Evolutionary conservation across 352 stramenopile genomes (phyloP).

Genomic region (Pythium volutum): DNA sequence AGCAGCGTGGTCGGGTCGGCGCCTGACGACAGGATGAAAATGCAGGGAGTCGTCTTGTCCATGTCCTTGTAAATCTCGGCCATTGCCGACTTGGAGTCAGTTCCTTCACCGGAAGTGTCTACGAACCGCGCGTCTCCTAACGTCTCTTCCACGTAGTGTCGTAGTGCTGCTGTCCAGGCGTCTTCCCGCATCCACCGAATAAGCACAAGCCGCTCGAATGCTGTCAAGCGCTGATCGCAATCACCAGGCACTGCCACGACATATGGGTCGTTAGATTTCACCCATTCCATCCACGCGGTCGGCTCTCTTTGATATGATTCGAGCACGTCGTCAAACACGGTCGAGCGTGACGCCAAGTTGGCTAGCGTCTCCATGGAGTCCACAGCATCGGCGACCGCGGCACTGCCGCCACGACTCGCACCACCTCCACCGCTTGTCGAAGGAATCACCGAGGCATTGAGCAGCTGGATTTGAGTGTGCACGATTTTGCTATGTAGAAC

Average conservation of each 20-base stretch:
- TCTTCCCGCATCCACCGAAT: conserved; percentile 63
- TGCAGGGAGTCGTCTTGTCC: conserved; percentile 55
- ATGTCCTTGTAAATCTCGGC: conserved; percentile 53
- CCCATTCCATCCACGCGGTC: conserved; percentile 40
- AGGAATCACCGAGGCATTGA: conserved; percentile 25
- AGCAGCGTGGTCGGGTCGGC: conserved; percentile 56
- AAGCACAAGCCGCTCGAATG: conserved; percentile 54
- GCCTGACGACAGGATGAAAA: conserved; percentile 77
- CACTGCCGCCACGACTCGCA: background rate
- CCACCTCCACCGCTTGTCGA: background rate
- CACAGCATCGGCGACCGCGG: background rate
- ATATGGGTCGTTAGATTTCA: conserved; percentile 38
- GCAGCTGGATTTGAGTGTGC: conserved; percentile 30
- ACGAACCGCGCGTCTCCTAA: conserved; percentile 32
- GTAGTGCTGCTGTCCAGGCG: conserved; percentile 32
- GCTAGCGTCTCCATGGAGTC: conserved; percentile 29
- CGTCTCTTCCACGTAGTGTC: conserved; percentile 37
- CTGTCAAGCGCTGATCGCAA: conserved; percentile 29
- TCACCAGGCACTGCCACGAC: conserved; percentile 31
- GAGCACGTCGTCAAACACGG: conserved; percentile 30
- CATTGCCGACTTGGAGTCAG: conserved; percentile 27
- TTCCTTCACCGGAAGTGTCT: conserved; percentile 4
- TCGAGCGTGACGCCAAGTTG: conserved; percentile 23
- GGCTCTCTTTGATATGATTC: conserved; percentile 46
- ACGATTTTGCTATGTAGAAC: conserved; percentile 39